Evolutionary conservation across 352 stramenopile species (phyloP), one percentile per base, ranked within the genome.

Genomic region (Pythium insidiosum): DNA sequence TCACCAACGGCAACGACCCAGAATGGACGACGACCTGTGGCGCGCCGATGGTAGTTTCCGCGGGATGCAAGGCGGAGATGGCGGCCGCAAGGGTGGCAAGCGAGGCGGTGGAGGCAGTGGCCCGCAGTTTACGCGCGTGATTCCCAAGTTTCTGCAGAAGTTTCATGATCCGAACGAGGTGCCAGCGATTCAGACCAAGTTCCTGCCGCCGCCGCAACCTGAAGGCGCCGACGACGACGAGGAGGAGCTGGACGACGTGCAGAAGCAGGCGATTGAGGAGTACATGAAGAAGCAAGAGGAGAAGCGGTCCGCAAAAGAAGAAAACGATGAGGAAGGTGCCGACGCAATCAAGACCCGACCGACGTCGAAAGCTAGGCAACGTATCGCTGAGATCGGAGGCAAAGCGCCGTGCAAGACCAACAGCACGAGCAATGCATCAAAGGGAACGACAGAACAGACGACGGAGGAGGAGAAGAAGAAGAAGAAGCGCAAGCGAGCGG

Each of bases 71-170:
- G 50, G 29, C 13, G 34, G 61, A n/a, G 53, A 28, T 12, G 57
- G 49, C 15, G 60, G 53, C 5, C 50, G 47, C 20, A n/a, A n/a
- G n/a, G 42, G 41, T 31, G 58, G 63, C 9, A 38, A 42, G 20
- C 38, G 38, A 26, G 48, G 56, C 1, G 43, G 47, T 1, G 41
- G 57, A 28, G 71, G 65, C 7, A 66, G 74, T 25, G 70, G 70
- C 0, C 80, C 74, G 9, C 61, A 88, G 49, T 92, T 88, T 61
- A 92, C 69, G 24, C 76, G 77, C 5, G 75, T 89, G 47, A 84
- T 92, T 42, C 80, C 80, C 28, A 89, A 88, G 49, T 92, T 92
- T 46, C 53, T 92, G 37, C 80, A 80, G 33, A 79, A 87, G 34
- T 92, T 72, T 47, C 73, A 88, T 45, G 28, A 61, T 22, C 38